A percentile compares a stretch with the other conserved stretches of the same genome.
These are phyloP conservation scores for Globisporangium iwayamae DNA, from an alignment of 352 stramenopile genomes.

Conservation along the genomic window DNA sequence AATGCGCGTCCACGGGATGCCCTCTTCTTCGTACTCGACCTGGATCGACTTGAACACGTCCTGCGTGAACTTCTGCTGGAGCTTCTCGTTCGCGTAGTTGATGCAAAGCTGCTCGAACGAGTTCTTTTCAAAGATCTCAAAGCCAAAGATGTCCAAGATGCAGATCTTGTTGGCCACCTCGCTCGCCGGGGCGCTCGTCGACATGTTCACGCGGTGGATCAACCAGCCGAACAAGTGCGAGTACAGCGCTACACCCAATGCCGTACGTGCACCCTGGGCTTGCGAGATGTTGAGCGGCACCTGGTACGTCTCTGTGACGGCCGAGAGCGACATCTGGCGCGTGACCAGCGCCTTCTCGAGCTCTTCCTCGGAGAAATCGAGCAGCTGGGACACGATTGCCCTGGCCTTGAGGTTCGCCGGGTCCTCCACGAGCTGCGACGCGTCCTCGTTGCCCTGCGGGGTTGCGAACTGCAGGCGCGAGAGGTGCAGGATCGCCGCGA, in stretches of 20 bases:
- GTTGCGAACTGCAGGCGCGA: slow-evolving; percentile 67
- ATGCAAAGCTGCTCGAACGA: slow-evolving; percentile 86
- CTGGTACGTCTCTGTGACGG: slow-evolving; percentile 77
- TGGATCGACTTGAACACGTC: slow-evolving; percentile 92
- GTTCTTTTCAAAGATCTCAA: slow-evolving; percentile 96
- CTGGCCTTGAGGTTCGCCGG: slow-evolving; percentile 47
- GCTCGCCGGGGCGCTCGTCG: slow-evolving; percentile 51
- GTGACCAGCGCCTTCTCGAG: slow-evolving; percentile 68
- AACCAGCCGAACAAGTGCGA: slow-evolving; percentile 96
- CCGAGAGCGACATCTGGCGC: slow-evolving; percentile 76
- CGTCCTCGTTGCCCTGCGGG: slow-evolving; percentile 58
- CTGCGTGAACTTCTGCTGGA: slow-evolving; percentile 87
- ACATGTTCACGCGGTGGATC: slow-evolving; percentile 86
- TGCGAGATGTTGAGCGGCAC: slow-evolving; percentile 84
- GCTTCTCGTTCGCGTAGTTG: slow-evolving; percentile 83
- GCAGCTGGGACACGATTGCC: slow-evolving; percentile 52
- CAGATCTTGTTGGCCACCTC: slow-evolving; percentile 75
- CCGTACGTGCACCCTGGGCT: slow-evolving; percentile 71
- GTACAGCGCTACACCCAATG: slow-evolving; percentile 87
- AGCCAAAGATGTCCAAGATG: slow-evolving; percentile 98
- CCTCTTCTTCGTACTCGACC: slow-evolving; percentile 95
- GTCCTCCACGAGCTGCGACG: slow-evolving; percentile 51
- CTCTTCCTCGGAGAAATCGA: slow-evolving; percentile 63
- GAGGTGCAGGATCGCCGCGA: slow-evolving; percentile 80
- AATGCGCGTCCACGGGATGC: slow-evolving; percentile 89